Percentiles rank a stretch among this genome's conserved stretches.
Conservation (phyloP, 2,329 filamentous ascomycete genomes). For the Arachnopeziza araneosa region DNA sequence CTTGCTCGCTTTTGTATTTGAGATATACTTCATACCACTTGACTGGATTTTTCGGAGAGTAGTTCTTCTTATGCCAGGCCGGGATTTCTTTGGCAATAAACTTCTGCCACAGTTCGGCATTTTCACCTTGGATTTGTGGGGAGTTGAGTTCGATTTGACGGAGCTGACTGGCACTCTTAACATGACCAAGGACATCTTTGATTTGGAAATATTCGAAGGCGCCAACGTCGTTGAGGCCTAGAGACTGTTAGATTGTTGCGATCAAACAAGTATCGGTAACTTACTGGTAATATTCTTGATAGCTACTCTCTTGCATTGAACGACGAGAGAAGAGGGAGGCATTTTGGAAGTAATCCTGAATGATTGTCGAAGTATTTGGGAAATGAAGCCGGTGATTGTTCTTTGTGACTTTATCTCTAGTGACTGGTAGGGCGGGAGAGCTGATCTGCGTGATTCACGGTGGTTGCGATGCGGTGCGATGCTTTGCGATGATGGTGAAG, state of each 20-base stretch:
- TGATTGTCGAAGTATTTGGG: neutral
- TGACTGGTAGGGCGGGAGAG: no score
- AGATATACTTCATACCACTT: conserved; percentile 77
- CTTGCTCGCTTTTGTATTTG: conserved; percentile 57
- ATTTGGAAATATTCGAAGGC: conserved; percentile 63
- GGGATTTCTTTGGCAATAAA: conserved; percentile 75
- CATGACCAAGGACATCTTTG: conserved; percentile 60
- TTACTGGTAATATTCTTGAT: conserved; percentile 44
- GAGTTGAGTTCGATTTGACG: conserved; percentile 68
- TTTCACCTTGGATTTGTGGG: conserved; percentile 67
- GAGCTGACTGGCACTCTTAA: conserved; percentile 71
- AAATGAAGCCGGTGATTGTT: neutral
- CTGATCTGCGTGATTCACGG: no score
- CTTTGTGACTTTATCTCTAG: neutral
- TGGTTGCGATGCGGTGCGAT: no score
- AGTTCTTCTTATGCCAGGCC: conserved; percentile 54
- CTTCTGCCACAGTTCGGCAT: conserved; percentile 68
- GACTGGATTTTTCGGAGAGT: conserved; percentile 58
- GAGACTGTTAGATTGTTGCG: neutral
- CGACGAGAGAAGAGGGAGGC: conserved; percentile 45
- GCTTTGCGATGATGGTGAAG: no score
- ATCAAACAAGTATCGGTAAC: neutral
- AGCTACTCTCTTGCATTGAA: conserved; percentile 45
- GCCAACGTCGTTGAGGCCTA: conserved; percentile 64
- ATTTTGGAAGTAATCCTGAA: conserved; percentile 23